phyloP scores from a whole-genome alignment of 2,329 filamentous ascomycete genomes.

The Fusarium sp. region DNA sequence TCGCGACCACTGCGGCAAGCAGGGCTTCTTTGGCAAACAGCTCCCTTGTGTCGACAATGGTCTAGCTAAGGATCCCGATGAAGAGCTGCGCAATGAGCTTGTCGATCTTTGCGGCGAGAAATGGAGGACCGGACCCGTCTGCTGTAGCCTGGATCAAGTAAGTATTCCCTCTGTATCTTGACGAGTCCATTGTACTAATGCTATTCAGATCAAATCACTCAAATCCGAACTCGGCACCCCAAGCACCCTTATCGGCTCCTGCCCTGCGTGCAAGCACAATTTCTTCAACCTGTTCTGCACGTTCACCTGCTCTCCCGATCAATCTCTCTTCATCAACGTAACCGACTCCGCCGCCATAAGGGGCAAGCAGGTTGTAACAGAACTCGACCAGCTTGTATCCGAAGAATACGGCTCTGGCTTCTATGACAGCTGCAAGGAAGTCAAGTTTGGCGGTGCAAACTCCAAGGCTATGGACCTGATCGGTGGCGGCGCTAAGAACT shows the following conservation, averaged over 20 bases:
- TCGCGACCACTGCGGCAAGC: constrained; percentile 89
- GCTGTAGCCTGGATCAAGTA: constrained; percentile 84
- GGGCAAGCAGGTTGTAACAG: constrained; percentile 76
- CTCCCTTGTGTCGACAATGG: constrained; percentile 94
- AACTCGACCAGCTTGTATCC: constrained; percentile 90
- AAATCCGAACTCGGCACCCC: constrained; percentile 87
- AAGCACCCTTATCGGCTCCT: constrained; percentile 89
- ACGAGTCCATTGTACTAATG: constrained; percentile 18
- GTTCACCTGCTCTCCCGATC: constrained; percentile 97
- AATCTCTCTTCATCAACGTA: constrained; percentile 94
- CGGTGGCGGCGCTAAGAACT: constrained; percentile 92
- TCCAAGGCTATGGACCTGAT: constrained; percentile 95
- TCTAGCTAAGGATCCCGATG: constrained; percentile 77
- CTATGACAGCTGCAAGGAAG: constrained; percentile 97
- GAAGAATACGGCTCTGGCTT: constrained; percentile 86
- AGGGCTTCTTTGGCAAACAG: constrained; percentile 88
- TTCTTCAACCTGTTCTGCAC: constrained; percentile 99
- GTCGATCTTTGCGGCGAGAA: constrained; percentile 87
- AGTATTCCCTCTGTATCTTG: constrained; percentile 37
- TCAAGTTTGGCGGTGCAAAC: constrained; percentile 96
- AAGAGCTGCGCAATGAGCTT: constrained; percentile 78
- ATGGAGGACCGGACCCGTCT: constrained; percentile 86
- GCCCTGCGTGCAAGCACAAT: constrained; percentile 96
- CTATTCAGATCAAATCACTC: constrained; percentile 75
- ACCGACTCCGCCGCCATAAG: constrained; percentile 75